phyloP scores from a whole-genome alignment of 192 early-diverging fungal species.

The Backusella mclennaniae region DNA sequence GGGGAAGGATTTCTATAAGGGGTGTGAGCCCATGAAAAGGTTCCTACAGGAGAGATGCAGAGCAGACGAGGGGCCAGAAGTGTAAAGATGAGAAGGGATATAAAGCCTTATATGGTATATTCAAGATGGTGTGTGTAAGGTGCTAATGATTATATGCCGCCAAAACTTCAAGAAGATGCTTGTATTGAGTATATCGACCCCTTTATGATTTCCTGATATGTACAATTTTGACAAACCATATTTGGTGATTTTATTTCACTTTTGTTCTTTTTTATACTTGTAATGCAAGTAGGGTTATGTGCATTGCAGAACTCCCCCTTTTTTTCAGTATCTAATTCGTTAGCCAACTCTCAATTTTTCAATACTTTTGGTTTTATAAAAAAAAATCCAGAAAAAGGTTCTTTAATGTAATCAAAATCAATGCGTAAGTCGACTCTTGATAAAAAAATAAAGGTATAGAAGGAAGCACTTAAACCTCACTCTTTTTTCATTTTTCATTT shows the following conservation, averaged over 20 bases:
- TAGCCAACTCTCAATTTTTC: not conserved
- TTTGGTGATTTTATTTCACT: constrained; percentile 17
- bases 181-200: not conserved
- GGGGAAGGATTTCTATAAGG: constrained; percentile 2
- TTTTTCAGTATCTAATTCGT: not conserved
- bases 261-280: constrained; percentile 12
- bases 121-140: constrained; percentile 13
- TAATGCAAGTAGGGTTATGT: constrained; percentile 4
- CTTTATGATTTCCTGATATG: constrained; percentile 11
- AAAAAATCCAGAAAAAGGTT: not conserved
- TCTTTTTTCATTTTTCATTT: not conserved
- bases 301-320: not conserved
- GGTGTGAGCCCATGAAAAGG: constrained; percentile 10
- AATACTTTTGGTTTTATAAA: not conserved
- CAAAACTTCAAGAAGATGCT: constrained; percentile 10
- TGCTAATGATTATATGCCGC: constrained; percentile 11
- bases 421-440: not conserved
- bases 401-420: not conserved
- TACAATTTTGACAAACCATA: constrained; percentile 17
- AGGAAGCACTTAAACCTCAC: not conserved
- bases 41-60: constrained; percentile 18
- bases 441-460: not conserved
- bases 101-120: constrained; percentile 7
- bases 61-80: not conserved
- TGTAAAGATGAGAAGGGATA: not conserved